Evolutionary conservation across 75 land plant species (phyloP).

Genomic region (Picea sitchensis): DNA sequence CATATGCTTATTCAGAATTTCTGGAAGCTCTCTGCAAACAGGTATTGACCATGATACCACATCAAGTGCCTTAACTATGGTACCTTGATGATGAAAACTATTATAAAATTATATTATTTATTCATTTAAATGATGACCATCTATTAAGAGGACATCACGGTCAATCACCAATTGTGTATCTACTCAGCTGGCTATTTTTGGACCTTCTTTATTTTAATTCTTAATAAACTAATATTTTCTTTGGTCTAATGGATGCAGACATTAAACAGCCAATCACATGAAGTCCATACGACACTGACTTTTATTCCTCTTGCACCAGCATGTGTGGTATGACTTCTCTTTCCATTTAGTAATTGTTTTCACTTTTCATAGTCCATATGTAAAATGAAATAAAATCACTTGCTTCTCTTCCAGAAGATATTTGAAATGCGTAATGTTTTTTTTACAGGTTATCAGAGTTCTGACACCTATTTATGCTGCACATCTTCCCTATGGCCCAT

Average conservation of each 20-base stretch:
- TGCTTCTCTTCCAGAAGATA: background rate
- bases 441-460: slow-evolving; percentile 79
- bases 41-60: slow-evolving; percentile 33
- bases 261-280: slow-evolving; percentile 52
- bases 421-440: background rate
- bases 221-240: background rate
- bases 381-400: background rate
- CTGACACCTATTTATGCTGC: slow-evolving; percentile 84
- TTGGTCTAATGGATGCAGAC: slow-evolving; percentile 36
- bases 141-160: background rate
- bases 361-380: background rate
- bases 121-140: background rate
- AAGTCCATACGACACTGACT: slow-evolving; percentile 49
- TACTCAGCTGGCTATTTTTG: background rate
- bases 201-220: background rate
- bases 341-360: background rate
- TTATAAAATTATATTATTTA: background rate
- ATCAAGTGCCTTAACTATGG: slow-evolving; percentile 1
- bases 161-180: background rate
- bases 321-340: slow-evolving; percentile 74
- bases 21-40: slow-evolving; percentile 93
- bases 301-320: slow-evolving; percentile 97
- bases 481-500: slow-evolving; percentile 64
- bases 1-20: slow-evolving; percentile 89
- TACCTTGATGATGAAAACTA: background rate